These are phyloP conservation scores for Ramichloridium luteum DNA, from an alignment of 2,329 filamentous ascomycete species.

Conservation along the genomic window DNA sequence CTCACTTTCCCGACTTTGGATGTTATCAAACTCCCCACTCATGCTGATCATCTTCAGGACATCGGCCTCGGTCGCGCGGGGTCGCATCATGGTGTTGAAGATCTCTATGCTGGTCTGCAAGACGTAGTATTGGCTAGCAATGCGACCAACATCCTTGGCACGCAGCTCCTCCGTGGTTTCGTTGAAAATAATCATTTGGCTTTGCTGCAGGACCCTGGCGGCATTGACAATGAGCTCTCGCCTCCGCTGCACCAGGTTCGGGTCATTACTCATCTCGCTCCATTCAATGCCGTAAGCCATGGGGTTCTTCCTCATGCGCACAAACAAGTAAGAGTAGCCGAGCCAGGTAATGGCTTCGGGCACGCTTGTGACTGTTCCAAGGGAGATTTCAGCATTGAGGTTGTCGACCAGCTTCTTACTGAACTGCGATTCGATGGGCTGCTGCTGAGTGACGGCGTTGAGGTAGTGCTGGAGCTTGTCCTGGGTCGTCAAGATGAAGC, in stretches of 20 bases:
- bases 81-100: slow-evolving; percentile 90
- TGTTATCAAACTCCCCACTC: slow-evolving; percentile 96
- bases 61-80: slow-evolving; percentile 76
- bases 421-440: slow-evolving; percentile 95
- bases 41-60: slow-evolving; percentile 92
- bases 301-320: slow-evolving; percentile 88
- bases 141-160: slow-evolving; percentile 88
- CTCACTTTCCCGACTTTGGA: slow-evolving; percentile 83
- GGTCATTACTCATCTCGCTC: slow-evolving; percentile 80
- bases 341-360: slow-evolving; percentile 93
- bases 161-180: slow-evolving; percentile 85
- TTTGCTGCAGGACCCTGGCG: slow-evolving; percentile 73
- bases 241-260: slow-evolving; percentile 71
- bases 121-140: slow-evolving; percentile 95
- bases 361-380: slow-evolving; percentile 92
- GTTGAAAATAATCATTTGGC: slow-evolving; percentile 99
- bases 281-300: slow-evolving; percentile 91
- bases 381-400: slow-evolving; percentile 82
- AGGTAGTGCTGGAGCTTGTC: slow-evolving; percentile 88
- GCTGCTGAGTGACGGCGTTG: slow-evolving; percentile 83
- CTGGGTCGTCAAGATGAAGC: slow-evolving; percentile 95
- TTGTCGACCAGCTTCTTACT: slow-evolving; percentile 92
- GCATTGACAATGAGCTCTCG: slow-evolving; percentile 80
- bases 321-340: slow-evolving; percentile 93
- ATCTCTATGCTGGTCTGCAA: slow-evolving; percentile 86